Base-by-base conservation (phyloP, 768 basidiomycete species). In the Mycena latifolia region DNA sequence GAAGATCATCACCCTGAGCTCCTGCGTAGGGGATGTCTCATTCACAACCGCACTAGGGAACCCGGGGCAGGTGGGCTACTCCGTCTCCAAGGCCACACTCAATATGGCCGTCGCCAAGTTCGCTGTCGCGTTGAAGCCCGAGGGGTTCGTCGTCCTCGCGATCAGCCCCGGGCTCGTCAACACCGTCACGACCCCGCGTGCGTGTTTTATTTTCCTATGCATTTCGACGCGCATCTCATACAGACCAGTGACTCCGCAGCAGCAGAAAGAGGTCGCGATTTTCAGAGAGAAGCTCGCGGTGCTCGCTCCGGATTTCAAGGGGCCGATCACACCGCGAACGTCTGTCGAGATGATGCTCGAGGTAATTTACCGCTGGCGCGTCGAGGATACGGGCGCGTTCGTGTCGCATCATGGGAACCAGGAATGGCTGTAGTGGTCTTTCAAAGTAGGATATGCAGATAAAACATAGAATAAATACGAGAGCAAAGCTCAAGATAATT, bases 121-220 rank as follows among this genome's bases (percentile, higher is more conserved):
- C 58, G 78, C 81, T 6, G 65, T 62, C 9, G 46, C 65, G 46
- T 73, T 66, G 59, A 75, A 75, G 66, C 29, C 56, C 5, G 79
- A 82, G 59, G 80, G 79, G 17, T 73, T 81, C 65, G 47, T 74
- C 3, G 78, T 82, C 75, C 67, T 82, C n/a, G 67, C 77, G 3
- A 61, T 82, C 57, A 78, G 77, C 56, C 82, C 82, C 8, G 82
- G 81, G 7, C 18, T 80, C 8, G 81, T 82, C 12, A 69, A 80
- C 59, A 81, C 79, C 14, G 46, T 66, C 17, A 9, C n/a, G 2
- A 28, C 35, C 3, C 8, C 35, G 29, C 29, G 53, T 54, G 18
- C 28, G 59, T 52, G 39, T 2, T 18, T 18, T 22, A 10, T 14
- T 18, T 11, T 35, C 33, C 25, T 41, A 6, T 37, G 37, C 8